phyloP scores from a whole-genome alignment of 495 filamentous ascomycete species.

The Penicillium pulvis region DNA sequence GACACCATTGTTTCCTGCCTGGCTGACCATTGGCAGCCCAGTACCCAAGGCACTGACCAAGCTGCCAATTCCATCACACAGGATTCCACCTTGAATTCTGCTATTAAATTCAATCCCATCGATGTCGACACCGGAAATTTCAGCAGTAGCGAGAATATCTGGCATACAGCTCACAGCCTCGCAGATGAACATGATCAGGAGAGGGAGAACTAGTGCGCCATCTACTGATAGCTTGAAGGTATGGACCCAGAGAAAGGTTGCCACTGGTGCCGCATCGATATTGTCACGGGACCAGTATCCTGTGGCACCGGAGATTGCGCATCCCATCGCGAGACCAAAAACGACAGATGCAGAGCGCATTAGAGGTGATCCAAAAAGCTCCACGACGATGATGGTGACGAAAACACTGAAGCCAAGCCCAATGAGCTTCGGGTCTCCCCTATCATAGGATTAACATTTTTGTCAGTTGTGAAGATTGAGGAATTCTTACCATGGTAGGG shows the following conservation, averaged over 20 bases:
- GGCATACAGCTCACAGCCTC: slow-evolving; percentile 79
- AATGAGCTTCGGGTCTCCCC: slow-evolving; percentile 76
- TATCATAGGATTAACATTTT: slow-evolving; percentile 8
- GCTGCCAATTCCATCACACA: slow-evolving; percentile 79
- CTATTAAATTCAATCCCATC: slow-evolving; percentile 76
- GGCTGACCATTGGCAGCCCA: slow-evolving; percentile 73
- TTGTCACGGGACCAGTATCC: slow-evolving; percentile 72
- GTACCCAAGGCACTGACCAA: slow-evolving; percentile 74
- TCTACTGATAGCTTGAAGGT: slow-evolving; percentile 80
- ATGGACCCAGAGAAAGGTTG: slow-evolving; percentile 83
- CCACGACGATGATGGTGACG: slow-evolving; percentile 74
- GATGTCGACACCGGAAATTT: slow-evolving; percentile 75
- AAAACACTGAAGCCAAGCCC: slow-evolving; percentile 87
- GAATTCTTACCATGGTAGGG: slow-evolving; percentile 58
- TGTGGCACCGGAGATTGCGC: slow-evolving; percentile 75
- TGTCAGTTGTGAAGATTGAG: not conserved
- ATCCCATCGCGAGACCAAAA: slow-evolving; percentile 74
- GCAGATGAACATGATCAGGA: slow-evolving; percentile 59
- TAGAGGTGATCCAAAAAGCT: slow-evolving; percentile 73
- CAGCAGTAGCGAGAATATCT: slow-evolving; percentile 80
- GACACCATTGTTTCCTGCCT: slow-evolving; percentile 83
- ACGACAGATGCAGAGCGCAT: slow-evolving; percentile 73
- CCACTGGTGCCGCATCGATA: slow-evolving; percentile 67
- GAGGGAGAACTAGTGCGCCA: slow-evolving; percentile 71
- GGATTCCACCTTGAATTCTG: slow-evolving; percentile 79